phyloP scores from a whole-genome alignment of 257 asterid genomes.

The Paulownia fortunei region DNA sequence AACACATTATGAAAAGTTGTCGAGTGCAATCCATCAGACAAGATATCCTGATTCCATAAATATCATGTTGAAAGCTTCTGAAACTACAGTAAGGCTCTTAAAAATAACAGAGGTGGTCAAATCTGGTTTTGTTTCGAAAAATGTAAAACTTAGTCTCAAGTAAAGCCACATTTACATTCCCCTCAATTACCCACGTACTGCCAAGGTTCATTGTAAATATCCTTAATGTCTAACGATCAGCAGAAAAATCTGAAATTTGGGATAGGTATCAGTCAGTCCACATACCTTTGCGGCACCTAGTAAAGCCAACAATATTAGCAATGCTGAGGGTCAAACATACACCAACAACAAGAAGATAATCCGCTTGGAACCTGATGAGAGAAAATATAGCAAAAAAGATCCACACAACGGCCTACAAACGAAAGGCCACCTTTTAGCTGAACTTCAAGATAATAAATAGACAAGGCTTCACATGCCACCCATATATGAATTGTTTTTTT shows the following conservation, averaged over 20 bases:
- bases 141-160: background rate
- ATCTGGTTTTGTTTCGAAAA: background rate
- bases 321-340: constrained; percentile 97
- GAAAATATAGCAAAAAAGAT: constrained; percentile 83
- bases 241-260: constrained; percentile 23
- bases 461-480: no score
- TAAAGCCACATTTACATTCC: constrained; percentile 8
- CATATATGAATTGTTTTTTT: no score
- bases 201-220: background rate
- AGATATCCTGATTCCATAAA: constrained; percentile 12
- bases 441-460: background rate
- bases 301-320: constrained; percentile 97
- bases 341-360: constrained; percentile 92
- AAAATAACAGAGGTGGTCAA: background rate
- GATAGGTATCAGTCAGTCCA: constrained; percentile 16
- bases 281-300: constrained; percentile 95
- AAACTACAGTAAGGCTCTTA: background rate
- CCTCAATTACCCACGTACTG: background rate
- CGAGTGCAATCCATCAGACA: background rate
- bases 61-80: background rate
- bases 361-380: constrained; percentile 89
- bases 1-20: background rate
- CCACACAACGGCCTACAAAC: constrained; percentile 85
- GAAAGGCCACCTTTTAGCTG: constrained; percentile 11
- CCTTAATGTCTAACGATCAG: background rate